phyloP scores from a whole-genome alignment of 371 early-diverging fungal genomes.

The Apophysomyces sp. region DNA sequence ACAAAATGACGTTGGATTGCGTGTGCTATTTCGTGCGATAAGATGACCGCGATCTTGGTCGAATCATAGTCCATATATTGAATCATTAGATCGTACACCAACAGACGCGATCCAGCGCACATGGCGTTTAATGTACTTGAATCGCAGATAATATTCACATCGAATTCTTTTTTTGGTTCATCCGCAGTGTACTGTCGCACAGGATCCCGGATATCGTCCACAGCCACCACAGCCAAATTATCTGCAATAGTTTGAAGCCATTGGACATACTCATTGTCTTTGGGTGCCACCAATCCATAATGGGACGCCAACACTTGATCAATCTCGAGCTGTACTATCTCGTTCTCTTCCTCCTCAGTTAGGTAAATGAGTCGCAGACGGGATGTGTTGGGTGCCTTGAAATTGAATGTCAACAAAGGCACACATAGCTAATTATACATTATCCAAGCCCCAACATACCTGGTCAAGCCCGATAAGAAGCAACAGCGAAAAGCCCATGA shows the following conservation, averaged over 20 bases:
- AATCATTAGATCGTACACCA: constrained; percentile 51
- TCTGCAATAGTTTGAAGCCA: constrained; percentile 45
- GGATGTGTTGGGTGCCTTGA: constrained; percentile 57
- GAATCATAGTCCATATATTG: constrained; percentile 52
- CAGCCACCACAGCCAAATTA: constrained; percentile 34
- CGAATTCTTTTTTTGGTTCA: constrained; percentile 18
- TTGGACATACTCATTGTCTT: constrained; percentile 28
- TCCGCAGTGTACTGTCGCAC: constrained; percentile 23
- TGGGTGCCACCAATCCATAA: constrained; percentile 27
- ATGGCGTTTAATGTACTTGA: constrained; percentile 43
- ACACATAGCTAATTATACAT: background rate
- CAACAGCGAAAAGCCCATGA: constrained; percentile 38
- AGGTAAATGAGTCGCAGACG: constrained; percentile 55
- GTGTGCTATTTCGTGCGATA: constrained; percentile 66
- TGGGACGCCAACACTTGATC: constrained; percentile 27
- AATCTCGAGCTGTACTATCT: constrained; percentile 33
- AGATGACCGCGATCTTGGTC: constrained; percentile 53
- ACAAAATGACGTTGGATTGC: constrained; percentile 62
- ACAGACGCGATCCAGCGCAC: constrained; percentile 36
- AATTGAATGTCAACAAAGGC: background rate
- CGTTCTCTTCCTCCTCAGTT: constrained; percentile 53
- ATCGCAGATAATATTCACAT: constrained; percentile 38
- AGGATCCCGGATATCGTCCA: constrained; percentile 46
- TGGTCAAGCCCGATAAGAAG: constrained; percentile 43
- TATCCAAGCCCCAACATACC: constrained; percentile 11